These are phyloP conservation scores for Syzygium grande DNA, from an alignment of 345 rosid genomes.

Conservation along the genomic window DNA sequence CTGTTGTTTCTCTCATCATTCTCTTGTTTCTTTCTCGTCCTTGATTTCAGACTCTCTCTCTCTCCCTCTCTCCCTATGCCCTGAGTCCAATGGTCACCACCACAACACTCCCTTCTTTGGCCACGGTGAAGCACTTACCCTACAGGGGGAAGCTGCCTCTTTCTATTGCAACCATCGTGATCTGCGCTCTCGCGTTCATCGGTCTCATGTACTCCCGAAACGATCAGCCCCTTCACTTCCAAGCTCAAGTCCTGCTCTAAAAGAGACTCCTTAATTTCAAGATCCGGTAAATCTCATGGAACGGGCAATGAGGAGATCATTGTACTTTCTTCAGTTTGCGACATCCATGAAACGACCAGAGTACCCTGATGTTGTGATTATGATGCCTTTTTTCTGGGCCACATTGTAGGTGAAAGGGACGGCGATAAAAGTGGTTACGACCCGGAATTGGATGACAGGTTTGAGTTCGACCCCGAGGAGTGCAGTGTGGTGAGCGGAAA, in stretches of 20 bases:
- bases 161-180: slow-evolving; percentile 27
- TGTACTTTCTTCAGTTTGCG: neutral
- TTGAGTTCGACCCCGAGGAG: slow-evolving; percentile 84
- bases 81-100: neutral
- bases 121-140: slow-evolving; percentile 16
- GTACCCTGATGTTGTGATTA: neutral
- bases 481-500: slow-evolving; percentile 66
- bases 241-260: slow-evolving; percentile 38
- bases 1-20: slow-evolving; percentile 7
- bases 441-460: slow-evolving; percentile 60
- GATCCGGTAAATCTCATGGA: neutral
- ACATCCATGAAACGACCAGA: neutral
- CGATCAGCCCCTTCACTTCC: slow-evolving; percentile 36
- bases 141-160: slow-evolving; percentile 54
- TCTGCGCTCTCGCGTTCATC: slow-evolving; percentile 47
- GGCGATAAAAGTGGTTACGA: slow-evolving; percentile 17
- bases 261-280: neutral
- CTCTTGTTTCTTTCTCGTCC: slow-evolving; percentile 23
- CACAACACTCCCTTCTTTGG: neutral
- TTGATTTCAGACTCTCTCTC: neutral
- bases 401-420: slow-evolving; percentile 13
- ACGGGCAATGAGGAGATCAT: neutral
- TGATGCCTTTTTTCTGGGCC: neutral
- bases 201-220: slow-evolving; percentile 64
- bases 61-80: neutral